Evolutionary conservation across 2,329 filamentous ascomycete species (phyloP).

Genomic region (Erysiphe pulchra): DNA sequence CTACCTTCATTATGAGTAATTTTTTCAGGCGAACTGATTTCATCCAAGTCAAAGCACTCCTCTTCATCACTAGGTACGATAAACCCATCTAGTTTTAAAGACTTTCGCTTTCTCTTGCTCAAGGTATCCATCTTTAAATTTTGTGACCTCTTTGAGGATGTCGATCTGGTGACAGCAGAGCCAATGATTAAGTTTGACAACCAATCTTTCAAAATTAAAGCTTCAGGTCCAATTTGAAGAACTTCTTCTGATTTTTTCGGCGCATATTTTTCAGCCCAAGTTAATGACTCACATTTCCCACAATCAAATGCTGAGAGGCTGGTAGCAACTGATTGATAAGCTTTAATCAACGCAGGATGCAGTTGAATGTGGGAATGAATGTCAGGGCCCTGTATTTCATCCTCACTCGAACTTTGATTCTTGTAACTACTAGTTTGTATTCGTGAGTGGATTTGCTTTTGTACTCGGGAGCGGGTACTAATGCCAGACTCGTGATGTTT

Average conservation of each 20-base stretch:
- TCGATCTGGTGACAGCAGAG: constrained; percentile 36
- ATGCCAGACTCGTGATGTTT: constrained; percentile 32
- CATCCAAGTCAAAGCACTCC: constrained; percentile 33
- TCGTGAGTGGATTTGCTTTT: constrained; percentile 17
- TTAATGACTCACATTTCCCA: constrained; percentile 42
- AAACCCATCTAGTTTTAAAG: constrained; percentile 50
- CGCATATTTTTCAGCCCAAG: constrained; percentile 72
- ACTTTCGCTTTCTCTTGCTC: constrained; percentile 37
- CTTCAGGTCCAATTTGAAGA: constrained; percentile 48
- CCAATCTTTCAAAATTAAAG: constrained; percentile 53
- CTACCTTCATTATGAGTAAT: constrained; percentile 15
- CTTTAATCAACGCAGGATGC: constrained; percentile 31
- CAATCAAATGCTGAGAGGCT: constrained; percentile 57
- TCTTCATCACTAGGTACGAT: constrained; percentile 61
- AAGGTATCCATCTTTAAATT: constrained; percentile 1
- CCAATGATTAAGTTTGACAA: constrained; percentile 49
- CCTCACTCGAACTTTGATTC: constrained; percentile 12
- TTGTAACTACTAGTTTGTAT: constrained; percentile 1
- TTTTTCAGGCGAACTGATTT: constrained; percentile 35
- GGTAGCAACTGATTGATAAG: constrained; percentile 33
- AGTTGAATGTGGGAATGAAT: constrained; percentile 1
- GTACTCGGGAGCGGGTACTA: constrained; percentile 24
- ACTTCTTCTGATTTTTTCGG: constrained; percentile 44
- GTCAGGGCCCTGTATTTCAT: constrained; percentile 13
- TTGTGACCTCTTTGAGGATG: constrained; percentile 4